phyloP scores from a whole-genome alignment of 2,329 filamentous ascomycete species.

The Hypomyces perniciosus region DNA sequence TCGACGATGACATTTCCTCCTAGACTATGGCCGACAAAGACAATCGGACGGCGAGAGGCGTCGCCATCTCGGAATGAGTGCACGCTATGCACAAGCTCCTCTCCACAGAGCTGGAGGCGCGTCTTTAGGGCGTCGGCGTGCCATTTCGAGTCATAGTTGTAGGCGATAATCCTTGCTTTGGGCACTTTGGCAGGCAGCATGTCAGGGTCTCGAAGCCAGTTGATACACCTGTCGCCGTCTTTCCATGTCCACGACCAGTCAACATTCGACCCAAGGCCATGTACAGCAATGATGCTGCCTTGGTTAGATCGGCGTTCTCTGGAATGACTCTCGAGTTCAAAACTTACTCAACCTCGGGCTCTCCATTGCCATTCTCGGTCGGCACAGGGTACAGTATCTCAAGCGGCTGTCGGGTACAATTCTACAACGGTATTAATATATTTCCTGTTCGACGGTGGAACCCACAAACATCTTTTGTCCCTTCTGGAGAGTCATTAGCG shows the following conservation, averaged over 20 bases:
- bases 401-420: no score
- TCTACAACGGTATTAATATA: no score
- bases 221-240: slow-evolving; percentile 3
- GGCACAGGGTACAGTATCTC: no score
- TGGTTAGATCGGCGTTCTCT: neutral
- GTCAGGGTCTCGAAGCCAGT: slow-evolving; percentile 16
- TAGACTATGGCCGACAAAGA: no score
- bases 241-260: slow-evolving; percentile 19
- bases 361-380: no score
- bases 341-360: neutral
- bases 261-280: slow-evolving; percentile 17
- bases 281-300: slow-evolving; percentile 17
- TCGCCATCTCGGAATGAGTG: slow-evolving; percentile 6
- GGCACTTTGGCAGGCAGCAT: slow-evolving; percentile 11
- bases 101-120: slow-evolving; percentile 16
- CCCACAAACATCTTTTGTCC: no score
- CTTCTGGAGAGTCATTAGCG: no score
- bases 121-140: slow-evolving; percentile 15
- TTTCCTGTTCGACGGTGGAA: no score
- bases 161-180: neutral
- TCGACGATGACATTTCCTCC: no score
- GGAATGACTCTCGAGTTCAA: neutral
- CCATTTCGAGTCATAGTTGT: slow-evolving; percentile 17
- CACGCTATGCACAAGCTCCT: slow-evolving; percentile 15
- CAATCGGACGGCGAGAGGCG: no score